A percentile compares a stretch with the other conserved stretches of the same genome.
Evolutionary conservation across 345 rosid species (phyloP).

Genomic region (Eucalyptus paniculata): DNA sequence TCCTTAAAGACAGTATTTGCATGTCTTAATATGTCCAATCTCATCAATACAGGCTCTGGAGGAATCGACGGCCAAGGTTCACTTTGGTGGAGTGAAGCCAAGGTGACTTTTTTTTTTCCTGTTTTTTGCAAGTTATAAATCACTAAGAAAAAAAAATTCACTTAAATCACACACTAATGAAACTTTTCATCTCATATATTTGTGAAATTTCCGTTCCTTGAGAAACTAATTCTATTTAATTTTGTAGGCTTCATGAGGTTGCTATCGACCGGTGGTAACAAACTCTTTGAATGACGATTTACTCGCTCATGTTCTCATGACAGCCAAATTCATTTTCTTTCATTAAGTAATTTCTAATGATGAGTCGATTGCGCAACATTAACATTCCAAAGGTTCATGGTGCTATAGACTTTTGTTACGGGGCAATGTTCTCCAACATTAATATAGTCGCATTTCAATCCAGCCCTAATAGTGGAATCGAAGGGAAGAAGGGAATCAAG

Average conservation of each 20-base stretch:
- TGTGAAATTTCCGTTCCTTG: neutral
- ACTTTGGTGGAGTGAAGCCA: neutral
- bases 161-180: neutral
- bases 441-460: too few species aligned
- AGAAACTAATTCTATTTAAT: neutral
- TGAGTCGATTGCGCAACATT: too few species aligned
- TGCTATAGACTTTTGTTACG: too few species aligned
- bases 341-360: too few species aligned
- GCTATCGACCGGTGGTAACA: neutral
- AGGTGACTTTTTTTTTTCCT: too few species aligned
- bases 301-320: neutral
- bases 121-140: neutral
- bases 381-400: too few species aligned
- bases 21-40: too few species aligned
- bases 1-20: too few species aligned
- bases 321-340: neutral
- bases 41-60: neutral
- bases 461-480: too few species aligned
- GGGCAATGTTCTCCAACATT: too few species aligned
- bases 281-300: neutral
- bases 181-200: neutral
- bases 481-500: too few species aligned
- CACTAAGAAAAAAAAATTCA: neutral
- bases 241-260: neutral
- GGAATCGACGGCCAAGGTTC: neutral